Evolutionary conservation across 345 rosid species (phyloP).

Genomic region (Punica granatum): DNA sequence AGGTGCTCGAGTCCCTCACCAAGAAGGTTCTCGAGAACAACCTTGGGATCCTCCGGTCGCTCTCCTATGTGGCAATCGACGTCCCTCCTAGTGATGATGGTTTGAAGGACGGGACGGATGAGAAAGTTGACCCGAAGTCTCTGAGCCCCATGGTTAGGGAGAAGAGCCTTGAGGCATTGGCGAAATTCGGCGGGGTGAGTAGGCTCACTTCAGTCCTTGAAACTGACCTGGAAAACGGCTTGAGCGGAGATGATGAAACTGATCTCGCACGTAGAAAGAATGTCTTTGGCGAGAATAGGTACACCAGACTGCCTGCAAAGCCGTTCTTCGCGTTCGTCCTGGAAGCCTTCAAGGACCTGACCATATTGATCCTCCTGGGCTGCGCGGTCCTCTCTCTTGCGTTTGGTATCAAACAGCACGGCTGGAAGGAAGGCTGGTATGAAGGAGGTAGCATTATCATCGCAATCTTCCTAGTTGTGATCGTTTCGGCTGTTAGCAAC

Average conservation of each 20-base stretch:
- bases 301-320: conserved; percentile 1
- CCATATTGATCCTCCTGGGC: conserved; percentile 26
- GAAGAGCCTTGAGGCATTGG: neutral
- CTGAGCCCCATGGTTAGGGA: conserved; percentile 8
- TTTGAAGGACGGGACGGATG: neutral
- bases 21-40: neutral
- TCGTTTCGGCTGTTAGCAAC: conserved; percentile 42
- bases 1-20: conserved; percentile 7
- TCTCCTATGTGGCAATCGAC: neutral
- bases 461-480: conserved; percentile 41
- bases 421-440: conserved; percentile 49
- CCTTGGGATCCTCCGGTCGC: neutral
- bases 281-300: neutral
- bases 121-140: neutral
- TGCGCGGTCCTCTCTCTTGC: conserved; percentile 44
- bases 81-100: neutral
- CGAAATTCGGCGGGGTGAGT: conserved; percentile 1
- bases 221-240: conserved; percentile 3
- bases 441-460: conserved; percentile 56
- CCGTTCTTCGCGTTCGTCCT: neutral
- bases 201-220: neutral
- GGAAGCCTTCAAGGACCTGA: conserved; percentile 1
- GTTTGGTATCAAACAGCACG: conserved; percentile 37
- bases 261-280: neutral
- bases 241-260: neutral